Base-by-base conservation (phyloP, 805 yeast genomes). In the Candida yuanshanica region DNA sequence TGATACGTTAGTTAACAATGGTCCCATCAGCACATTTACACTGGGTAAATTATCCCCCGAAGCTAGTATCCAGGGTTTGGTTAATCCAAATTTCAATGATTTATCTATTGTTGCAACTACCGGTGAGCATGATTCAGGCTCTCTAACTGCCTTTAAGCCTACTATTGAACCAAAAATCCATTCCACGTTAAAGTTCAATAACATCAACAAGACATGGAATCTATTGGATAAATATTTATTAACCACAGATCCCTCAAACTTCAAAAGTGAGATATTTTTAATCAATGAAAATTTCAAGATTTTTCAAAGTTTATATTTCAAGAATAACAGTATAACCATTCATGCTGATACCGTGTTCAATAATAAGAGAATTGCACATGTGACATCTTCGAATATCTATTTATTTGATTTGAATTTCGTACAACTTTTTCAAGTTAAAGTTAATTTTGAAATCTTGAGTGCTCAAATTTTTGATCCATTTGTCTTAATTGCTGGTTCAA, bases 131-230 rank as follows among this genome's bases (percentile, higher is more conserved):
- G 49, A 57, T 1, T 68, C 73, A 7, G 75, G 84, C 11, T 69
- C 74, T 17, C 46, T 90, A 23, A 76, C 81, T 25, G 69, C 82
- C 4, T 70, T 86, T 44, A 73, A 79, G 20, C 86, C 88, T 6
- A 70, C 83, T 4, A 70, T 88, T 12, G 79, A 79, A 44, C 95
- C 95, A 1, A 59, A 57, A 0, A 74, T 88, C 8, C 74, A 76
- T 38, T 76, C 86, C 2, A 79, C 89, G 3, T 68, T 86, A 39
- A 79, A 77, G 45, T 84, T 84, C 53, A 81, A 82, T 17, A 83
- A 79, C 55, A 81, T 83, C 25, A 77, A 81, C 48, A 77, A 81
- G 50, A 71, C 85, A 52, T 89, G 95, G 95, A 83, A 84, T 33
- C 60, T 86, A 22, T 63, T 66, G 37, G 78, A 78, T 53, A 72